These are phyloP conservation scores for Polytrichum formosum DNA, from an alignment of 225 moss, liverwort and hornwort genomes.

Conservation along the genomic window DNA sequence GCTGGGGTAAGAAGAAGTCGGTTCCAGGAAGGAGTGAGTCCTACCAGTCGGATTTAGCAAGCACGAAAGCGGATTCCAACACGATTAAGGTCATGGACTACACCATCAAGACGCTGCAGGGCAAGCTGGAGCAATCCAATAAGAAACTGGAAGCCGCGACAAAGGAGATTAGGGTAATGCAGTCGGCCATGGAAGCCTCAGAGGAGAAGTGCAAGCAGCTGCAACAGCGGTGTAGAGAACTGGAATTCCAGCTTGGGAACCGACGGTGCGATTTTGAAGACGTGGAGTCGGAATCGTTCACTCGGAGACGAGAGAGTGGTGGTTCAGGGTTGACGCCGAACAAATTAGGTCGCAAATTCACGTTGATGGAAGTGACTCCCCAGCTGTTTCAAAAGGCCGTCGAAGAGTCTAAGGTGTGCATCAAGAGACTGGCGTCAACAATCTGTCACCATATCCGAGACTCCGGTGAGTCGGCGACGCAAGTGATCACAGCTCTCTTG, in stretches of 20 bases:
- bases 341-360: not conserved
- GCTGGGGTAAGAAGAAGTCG: slow-evolving; percentile 37
- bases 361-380: slow-evolving; percentile 22
- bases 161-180: slow-evolving; percentile 31
- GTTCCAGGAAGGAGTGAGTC: slow-evolving; percentile 7
- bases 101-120: slow-evolving; percentile 39
- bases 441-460: slow-evolving; percentile 37
- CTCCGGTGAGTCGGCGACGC: slow-evolving; percentile 37
- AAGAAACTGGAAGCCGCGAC: slow-evolving; percentile 27
- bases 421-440: slow-evolving; percentile 20
- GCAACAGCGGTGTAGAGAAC: slow-evolving; percentile 28
- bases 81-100: slow-evolving; percentile 45
- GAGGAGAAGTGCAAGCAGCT: slow-evolving; percentile 25
- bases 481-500: slow-evolving; percentile 36
- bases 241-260: slow-evolving; percentile 23
- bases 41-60: slow-evolving; percentile 22
- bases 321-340: slow-evolving; percentile 1
- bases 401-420: slow-evolving; percentile 31
- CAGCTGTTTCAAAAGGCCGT: slow-evolving; percentile 31
- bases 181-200: slow-evolving; percentile 20
- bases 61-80: slow-evolving; percentile 21
- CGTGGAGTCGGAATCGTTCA: slow-evolving; percentile 12
- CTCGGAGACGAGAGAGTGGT: slow-evolving; percentile 8
- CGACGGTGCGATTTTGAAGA: slow-evolving; percentile 23
- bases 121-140: slow-evolving; percentile 39